Percentiles rank a stretch among this genome's conserved stretches.
Evolutionary conservation across 306 rosid genomes (phyloP).

Genomic region (Boehmeria nivea): DNA sequence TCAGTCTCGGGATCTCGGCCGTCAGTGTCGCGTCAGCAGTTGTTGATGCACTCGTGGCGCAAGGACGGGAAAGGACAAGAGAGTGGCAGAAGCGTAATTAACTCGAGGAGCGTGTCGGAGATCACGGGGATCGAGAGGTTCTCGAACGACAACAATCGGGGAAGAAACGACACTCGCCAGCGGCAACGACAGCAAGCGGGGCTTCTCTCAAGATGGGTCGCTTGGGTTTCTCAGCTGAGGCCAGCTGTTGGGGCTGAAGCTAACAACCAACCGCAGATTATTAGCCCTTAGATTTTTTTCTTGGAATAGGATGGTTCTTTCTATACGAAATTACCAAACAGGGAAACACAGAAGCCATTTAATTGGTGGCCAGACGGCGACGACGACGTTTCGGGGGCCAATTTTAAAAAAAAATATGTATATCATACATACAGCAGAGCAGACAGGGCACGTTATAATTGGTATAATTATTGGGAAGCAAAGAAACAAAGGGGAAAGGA

Average conservation of each 20-base stretch:
- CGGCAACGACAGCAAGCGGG: slow-evolving; percentile 24
- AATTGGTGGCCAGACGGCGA: not conserved
- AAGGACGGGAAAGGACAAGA: not conserved
- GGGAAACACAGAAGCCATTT: not conserved
- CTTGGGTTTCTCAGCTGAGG: slow-evolving; percentile 44
- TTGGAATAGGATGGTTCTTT: too few relatives aligned
- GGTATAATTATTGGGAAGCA: slow-evolving; percentile 2
- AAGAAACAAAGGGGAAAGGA: not conserved
- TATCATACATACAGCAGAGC: not conserved
- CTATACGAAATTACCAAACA: not conserved
- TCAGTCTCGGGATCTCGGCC: slow-evolving; percentile 16
- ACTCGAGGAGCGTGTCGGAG: slow-evolving; percentile 71
- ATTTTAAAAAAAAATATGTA: not conserved
- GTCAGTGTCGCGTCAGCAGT: not conserved
- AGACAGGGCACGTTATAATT: not conserved
- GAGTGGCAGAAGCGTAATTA: slow-evolving; percentile 43
- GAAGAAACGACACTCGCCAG: not conserved
- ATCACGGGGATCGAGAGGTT: slow-evolving; percentile 74
- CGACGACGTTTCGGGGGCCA: not conserved
- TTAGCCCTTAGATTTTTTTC: not conserved
- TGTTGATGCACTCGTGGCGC: slow-evolving; percentile 18
- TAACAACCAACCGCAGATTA: not conserved
- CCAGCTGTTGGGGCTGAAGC: slow-evolving; percentile 3
- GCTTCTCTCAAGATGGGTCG: slow-evolving; percentile 38
- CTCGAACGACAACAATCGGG: slow-evolving; percentile 13